Evolutionary conservation across 2,329 filamentous ascomycete genomes (phyloP).

Genomic region (Penicillium brevicompactum): DNA sequence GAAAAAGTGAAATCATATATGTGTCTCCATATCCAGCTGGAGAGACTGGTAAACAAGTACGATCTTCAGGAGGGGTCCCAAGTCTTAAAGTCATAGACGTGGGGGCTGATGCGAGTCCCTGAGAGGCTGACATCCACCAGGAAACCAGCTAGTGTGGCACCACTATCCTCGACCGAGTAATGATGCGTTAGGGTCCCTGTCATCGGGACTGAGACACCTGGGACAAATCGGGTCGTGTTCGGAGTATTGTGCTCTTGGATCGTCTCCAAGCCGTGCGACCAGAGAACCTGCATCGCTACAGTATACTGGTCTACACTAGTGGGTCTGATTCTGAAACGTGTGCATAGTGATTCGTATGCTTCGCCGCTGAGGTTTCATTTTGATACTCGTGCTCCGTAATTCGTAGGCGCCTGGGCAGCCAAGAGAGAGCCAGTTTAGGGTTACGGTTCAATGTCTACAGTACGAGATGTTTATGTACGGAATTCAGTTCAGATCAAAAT

Average conservation of each 20-base stretch:
- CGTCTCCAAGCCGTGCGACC: neutral
- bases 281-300: no score
- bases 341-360: neutral
- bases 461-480: neutral
- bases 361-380: neutral
- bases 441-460: neutral
- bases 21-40: constrained; percentile 9
- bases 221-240: constrained; percentile 1
- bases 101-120: constrained; percentile 11
- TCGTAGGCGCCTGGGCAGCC: no score
- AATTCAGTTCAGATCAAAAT: constrained; percentile 26
- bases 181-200: constrained; percentile 9
- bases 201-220: neutral
- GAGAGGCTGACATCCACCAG: constrained; percentile 7
- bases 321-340: constrained; percentile 15
- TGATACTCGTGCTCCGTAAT: neutral
- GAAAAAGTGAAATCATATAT: neutral
- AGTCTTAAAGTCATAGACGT: constrained; percentile 7
- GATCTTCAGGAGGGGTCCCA: constrained; percentile 9
- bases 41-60: neutral
- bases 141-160: constrained; percentile 4
- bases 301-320: neutral
- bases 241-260: neutral
- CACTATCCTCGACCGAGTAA: constrained; percentile 13
- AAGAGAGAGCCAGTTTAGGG: neutral